These are phyloP conservation scores for Hypoxylon sp. DNA, from an alignment of 2,329 filamentous ascomycete genomes.

Conservation along the genomic window DNA sequence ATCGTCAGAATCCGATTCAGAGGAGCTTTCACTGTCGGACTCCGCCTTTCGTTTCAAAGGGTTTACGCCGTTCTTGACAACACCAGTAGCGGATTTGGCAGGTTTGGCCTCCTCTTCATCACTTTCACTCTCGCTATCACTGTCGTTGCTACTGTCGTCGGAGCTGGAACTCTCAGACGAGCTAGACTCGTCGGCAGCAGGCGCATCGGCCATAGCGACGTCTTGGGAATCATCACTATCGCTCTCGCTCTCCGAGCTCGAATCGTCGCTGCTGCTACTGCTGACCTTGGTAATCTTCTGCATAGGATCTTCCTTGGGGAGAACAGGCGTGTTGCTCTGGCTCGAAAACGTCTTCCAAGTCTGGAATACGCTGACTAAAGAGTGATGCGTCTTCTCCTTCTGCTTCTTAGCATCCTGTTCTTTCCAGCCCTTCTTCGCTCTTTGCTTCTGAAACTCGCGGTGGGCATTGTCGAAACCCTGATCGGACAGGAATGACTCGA, in stretches of 20 bases:
- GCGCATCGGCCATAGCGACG: conserved; percentile 65
- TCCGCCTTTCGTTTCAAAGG: conserved; percentile 70
- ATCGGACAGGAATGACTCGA: conserved; percentile 76
- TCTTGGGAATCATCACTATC: conserved; percentile 51
- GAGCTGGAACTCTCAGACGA: conserved; percentile 55
- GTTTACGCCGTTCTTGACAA: conserved; percentile 55
- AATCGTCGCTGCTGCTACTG: conserved; percentile 54
- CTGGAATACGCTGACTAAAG: conserved; percentile 66
- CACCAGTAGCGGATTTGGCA: conserved; percentile 47
- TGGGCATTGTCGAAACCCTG: conserved; percentile 75
- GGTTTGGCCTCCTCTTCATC: conserved; percentile 45
- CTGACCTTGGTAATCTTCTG: conserved; percentile 51
- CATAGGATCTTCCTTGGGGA: conserved; percentile 48
- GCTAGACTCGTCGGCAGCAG: conserved; percentile 50
- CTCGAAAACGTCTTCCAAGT: conserved; percentile 63
- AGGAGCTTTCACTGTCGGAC: conserved; percentile 58
- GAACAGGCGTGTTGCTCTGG: conserved; percentile 51
- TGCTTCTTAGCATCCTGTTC: conserved; percentile 49
- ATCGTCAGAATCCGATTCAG: conserved; percentile 58
- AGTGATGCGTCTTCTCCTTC: conserved; percentile 56
- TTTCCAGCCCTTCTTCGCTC: conserved; percentile 67
- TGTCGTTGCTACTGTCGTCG: conserved; percentile 55
- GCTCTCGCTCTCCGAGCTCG: conserved; percentile 50
- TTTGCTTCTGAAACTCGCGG: conserved; percentile 74
- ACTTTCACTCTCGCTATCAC: conserved; percentile 56